Percentiles rank a stretch among this genome's conserved stretches.
Conservation (phyloP, 2,329 filamentous ascomycete genomes). For the Fusarium sp. region DNA sequence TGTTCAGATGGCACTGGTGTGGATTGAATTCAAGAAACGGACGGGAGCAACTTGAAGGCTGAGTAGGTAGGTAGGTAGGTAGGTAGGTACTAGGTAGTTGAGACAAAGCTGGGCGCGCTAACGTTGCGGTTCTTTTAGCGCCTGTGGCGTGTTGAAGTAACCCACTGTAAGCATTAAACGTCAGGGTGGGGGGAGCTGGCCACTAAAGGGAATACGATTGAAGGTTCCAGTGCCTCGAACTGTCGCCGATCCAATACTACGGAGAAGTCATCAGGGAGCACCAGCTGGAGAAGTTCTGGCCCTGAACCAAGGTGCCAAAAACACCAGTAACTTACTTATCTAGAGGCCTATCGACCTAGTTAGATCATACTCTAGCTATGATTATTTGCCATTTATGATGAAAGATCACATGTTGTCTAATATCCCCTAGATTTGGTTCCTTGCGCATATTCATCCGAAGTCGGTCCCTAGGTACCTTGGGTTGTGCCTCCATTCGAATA, state of each 20-base stretch:
- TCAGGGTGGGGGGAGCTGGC: conserved; percentile 6
- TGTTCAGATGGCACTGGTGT: conserved; percentile 13
- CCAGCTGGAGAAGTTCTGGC: background rate
- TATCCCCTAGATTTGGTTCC: background rate
- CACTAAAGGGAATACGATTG: background rate
- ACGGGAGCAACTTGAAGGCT: conserved; percentile 5
- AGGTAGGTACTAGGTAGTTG: conserved; percentile 2
- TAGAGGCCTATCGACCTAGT: background rate
- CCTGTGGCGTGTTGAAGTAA: conserved; percentile 33
- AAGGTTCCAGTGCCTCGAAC: conserved; percentile 1
- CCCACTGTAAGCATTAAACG: conserved; percentile 23
- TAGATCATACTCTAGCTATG: background rate
- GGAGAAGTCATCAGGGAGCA: background rate
- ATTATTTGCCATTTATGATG: background rate
- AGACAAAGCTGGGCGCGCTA: conserved; percentile 27
- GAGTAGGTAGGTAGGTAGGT: conserved; percentile 3
- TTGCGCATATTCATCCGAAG: background rate
- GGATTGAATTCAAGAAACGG: conserved; percentile 29
- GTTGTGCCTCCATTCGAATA: background rate
- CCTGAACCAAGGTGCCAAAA: background rate
- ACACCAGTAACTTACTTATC: background rate
- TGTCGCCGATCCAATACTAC: too few relatives aligned
- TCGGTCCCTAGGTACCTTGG: background rate
- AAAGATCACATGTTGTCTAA: background rate
- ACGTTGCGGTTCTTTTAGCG: conserved; percentile 38